Percentiles rank a stretch among this genome's conserved stretches.
Conservation (phyloP, 148 eudicot genomes). For the Rhododendron molle region DNA sequence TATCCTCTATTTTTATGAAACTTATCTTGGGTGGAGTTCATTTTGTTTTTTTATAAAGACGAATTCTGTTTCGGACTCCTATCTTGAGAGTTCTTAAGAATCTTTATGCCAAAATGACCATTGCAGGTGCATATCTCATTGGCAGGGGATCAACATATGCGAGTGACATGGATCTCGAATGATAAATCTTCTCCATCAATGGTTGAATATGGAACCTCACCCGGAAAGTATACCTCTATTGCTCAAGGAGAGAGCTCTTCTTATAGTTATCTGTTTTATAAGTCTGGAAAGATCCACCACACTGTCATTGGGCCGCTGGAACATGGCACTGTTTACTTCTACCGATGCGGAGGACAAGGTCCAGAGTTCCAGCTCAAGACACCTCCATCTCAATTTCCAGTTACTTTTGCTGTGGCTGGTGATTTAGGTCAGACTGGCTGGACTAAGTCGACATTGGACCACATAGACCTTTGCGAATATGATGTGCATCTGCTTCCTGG, state of each 20-base stretch:
- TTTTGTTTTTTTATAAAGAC: background rate
- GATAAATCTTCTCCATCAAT: constrained; percentile 64
- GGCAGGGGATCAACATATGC: constrained; percentile 80
- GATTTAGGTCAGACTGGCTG: constrained; percentile 97
- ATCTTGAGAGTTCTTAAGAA: background rate
- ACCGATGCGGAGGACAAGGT: constrained; percentile 83
- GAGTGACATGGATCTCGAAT: constrained; percentile 77
- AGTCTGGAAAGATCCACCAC: constrained; percentile 84
- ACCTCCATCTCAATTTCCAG: constrained; percentile 79
- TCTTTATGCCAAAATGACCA: background rate
- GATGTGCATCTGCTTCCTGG: constrained; percentile 90
- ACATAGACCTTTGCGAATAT: constrained; percentile 70
- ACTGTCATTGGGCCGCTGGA: constrained; percentile 84
- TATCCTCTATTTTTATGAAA: background rate
- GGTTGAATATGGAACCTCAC: constrained; percentile 81
- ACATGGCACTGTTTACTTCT: constrained; percentile 59
- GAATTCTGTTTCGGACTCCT: background rate
- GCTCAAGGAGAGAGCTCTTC: constrained; percentile 77
- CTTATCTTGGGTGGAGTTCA: background rate
- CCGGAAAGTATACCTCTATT: constrained; percentile 50
- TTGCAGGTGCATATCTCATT: constrained; percentile 92
- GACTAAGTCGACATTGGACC: constrained; percentile 87
- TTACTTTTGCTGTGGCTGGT: constrained; percentile 88
- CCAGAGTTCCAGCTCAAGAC: constrained; percentile 75
- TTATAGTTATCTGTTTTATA: constrained; percentile 61